phyloP scores from a whole-genome alignment of 352 stramenopile genomes.

The Phytophthora ohioensis region DNA sequence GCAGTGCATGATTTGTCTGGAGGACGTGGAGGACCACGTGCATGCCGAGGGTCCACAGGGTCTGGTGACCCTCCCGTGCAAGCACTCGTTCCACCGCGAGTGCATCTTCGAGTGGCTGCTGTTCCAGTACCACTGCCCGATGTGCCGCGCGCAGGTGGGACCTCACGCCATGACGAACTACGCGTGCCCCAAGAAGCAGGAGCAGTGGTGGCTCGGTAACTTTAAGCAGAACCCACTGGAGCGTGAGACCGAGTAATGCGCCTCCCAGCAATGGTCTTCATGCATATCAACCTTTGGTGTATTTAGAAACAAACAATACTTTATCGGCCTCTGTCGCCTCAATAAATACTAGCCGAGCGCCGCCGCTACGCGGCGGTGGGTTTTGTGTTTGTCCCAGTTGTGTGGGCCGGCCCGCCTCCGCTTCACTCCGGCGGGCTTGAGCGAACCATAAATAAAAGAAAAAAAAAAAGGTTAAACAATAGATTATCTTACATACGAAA shows the following conservation, averaged over 20 bases:
- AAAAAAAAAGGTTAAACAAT: too few species aligned
- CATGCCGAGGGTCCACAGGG: slow-evolving; percentile 33
- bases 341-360: background rate
- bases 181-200: slow-evolving; percentile 57
- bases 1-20: slow-evolving; percentile 54
- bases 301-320: slow-evolving; percentile 29
- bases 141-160: slow-evolving; percentile 68
- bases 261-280: background rate
- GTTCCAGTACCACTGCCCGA: slow-evolving; percentile 75
- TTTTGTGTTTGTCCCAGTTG: too few species aligned
- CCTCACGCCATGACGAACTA: slow-evolving; percentile 68
- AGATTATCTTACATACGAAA: too few species aligned
- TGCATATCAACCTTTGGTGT: background rate
- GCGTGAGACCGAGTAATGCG: slow-evolving; percentile 22
- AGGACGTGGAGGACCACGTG: slow-evolving; percentile 39
- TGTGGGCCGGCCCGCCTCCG: too few species aligned
- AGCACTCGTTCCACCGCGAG: slow-evolving; percentile 77
- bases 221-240: slow-evolving; percentile 64
- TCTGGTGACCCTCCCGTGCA: slow-evolving; percentile 64
- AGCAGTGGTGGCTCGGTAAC: slow-evolving; percentile 74
- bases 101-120: slow-evolving; percentile 83
- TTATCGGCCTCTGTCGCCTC: slow-evolving; percentile 10
- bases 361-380: too few species aligned
- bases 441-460: too few species aligned
- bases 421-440: too few species aligned